Base-by-base conservation (phyloP, 768 basidiomycete genomes). In the Boletus reticuloceps region DNA sequence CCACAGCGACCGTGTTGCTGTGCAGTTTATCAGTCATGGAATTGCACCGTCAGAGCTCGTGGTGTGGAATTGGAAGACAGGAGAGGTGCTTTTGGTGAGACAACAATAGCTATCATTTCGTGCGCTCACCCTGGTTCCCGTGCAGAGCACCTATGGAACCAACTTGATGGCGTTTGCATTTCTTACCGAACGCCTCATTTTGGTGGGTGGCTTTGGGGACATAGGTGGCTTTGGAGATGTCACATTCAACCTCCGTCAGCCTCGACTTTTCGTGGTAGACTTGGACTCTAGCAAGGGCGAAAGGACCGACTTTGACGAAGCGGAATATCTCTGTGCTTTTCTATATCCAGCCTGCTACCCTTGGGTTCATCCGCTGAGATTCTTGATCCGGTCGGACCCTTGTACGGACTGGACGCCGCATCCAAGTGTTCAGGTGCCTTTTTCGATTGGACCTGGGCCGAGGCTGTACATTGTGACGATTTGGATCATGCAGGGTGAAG, bases 31-130 rank as follows among this genome's bases (percentile, higher is more conserved):
- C 48, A 68, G 69, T 53, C 54, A 54, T 10, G 72, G 69, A 38
- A 55, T 52, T 8, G 63, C 64, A 34, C 72, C 72, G 44, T 79
- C 75, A 31, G 79, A 83, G 58, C 64, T 88, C 13, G 69, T 79
- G 22, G 70, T 85, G 20, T 89, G 84, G 85, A 78, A 88, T 51
- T 89, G 86, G 88, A 81, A 80, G 63, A 82, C 79, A 5, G 83
- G 83, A 7, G 60, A 66, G 11, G 64, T 73, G 8, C 64, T 82
- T 59, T 54, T 79, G 58, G 86, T 88, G 61, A 73, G 80, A 72
- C 20, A 16, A 12, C 20, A 19, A 11, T 19, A 25, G 47, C 13
- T 41, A 14, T 11, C 6, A 13, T 38, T 41, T 47, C 17, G 22
- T 47, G 34, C 10, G 48, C 43, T 63, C 31, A 57, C 20, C 6